Base-by-base conservation (phyloP, 805 yeast genomes). In the Metschnikowia koreensis region DNA sequence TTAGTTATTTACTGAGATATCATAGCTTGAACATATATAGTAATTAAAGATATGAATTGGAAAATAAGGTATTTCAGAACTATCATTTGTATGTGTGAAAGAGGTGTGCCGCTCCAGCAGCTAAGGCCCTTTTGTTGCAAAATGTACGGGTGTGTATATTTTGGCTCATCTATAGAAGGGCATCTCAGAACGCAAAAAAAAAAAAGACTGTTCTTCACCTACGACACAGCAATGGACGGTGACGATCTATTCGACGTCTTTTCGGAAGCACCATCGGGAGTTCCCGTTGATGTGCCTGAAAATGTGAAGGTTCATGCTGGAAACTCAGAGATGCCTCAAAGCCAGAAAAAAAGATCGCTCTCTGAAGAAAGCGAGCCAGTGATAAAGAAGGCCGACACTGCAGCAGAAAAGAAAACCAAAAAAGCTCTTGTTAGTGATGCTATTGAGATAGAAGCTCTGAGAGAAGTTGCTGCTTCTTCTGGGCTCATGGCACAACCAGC, bases 361-460 rank as follows among this genome's bases (percentile, higher is more conserved):
- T 27, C 44, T 12, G 52, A 48, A 16, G 15, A 28, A 7, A 12
- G 37, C 22, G 36, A 22, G 15, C 44, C 48, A 3, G 44, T 39
- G 44, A 33, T 26, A 3, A 48, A 48, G 16, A 48, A 48, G 41
- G 48, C 46, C 6, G 34, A 48, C 29, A 44, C 16, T 12, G 11
- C 52, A 12, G 28, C 38, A 27, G 57, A 63, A 22, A 52, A 65
- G 17, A 48, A 51, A 29, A 76, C 75, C 8, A 77, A 81, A 15
- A 77, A 78, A 34, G 91, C 96, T 0, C 83, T 89, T 38, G 96
- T 90, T 26, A 87, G 93, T 1, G 97, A 91, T 68, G 77, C 89
- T 6, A 81, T 91, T 46, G 97, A 90, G 65, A 87, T 88, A 54
- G 97, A 90, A 68, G 94, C 97, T 0, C 84, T 89, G 3, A 77